Evolutionary conservation across 208 protist genomes (phyloP).

Genomic region (Jaenimonas drosophilae): DNA sequence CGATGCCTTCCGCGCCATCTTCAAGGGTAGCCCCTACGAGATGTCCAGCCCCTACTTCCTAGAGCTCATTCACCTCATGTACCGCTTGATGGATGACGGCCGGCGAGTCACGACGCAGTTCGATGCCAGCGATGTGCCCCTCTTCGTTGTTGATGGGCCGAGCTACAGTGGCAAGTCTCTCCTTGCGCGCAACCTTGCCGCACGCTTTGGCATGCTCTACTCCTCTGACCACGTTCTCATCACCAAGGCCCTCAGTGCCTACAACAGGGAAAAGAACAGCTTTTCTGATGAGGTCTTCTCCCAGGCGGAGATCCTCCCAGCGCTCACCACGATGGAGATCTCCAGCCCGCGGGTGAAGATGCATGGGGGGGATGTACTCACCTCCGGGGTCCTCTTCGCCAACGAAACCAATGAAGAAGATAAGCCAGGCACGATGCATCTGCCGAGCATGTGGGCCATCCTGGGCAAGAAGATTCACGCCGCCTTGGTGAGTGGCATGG

Average conservation of each 20-base stretch:
- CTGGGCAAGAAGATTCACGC: slow-evolving; percentile 25
- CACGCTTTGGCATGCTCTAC: slow-evolving; percentile 28
- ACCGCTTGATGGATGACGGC: slow-evolving; percentile 2
- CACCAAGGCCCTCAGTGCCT: slow-evolving; percentile 22
- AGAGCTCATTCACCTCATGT: slow-evolving; percentile 10
- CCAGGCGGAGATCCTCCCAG: neutral
- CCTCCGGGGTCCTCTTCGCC: neutral
- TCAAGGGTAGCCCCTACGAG: slow-evolving; percentile 13
- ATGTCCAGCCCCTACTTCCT: slow-evolving; percentile 16
- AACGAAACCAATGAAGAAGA: neutral
- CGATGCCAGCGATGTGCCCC: slow-evolving; percentile 33
- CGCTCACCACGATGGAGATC: slow-evolving; percentile 3
- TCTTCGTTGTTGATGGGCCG: slow-evolving; percentile 62
- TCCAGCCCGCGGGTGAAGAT: slow-evolving; percentile 5
- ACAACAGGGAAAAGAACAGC: neutral
- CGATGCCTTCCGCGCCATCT: slow-evolving; percentile 30
- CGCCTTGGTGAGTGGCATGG: slow-evolving; percentile 26
- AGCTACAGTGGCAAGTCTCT: slow-evolving; percentile 76
- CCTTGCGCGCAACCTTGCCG: slow-evolving; percentile 27
- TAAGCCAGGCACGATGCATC: neutral
- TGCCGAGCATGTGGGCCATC: slow-evolving; percentile 16
- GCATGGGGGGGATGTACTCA: neutral
- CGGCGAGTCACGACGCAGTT: slow-evolving; percentile 7
- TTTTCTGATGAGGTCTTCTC: neutral
- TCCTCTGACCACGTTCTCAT: slow-evolving; percentile 50